Base-by-base conservation (phyloP, 2,329 filamentous ascomycete genomes). In the Exophiala sideris region DNA sequence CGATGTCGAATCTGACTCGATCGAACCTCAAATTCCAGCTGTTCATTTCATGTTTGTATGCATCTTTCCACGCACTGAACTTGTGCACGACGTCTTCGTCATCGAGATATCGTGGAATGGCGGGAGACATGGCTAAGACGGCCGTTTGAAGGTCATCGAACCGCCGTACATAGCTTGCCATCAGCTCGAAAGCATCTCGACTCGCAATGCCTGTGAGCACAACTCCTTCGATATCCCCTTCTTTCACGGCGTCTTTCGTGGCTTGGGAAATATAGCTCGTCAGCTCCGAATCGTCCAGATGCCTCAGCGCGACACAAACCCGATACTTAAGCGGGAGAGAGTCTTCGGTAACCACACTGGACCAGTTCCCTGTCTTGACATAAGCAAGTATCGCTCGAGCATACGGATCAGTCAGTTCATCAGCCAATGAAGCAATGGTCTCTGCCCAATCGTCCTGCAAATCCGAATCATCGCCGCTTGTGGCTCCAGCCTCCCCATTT, bases 91-190 rank as follows among this genome's bases (percentile, higher is more conserved):
- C 73, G 40, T 78, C 71, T 38, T 64, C 53, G 57, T 83, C 79
- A 59, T 78, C 76, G 56, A 85, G 74, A 65, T 83, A 83, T 1
- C 79, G 73, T 0, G 83, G 82, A 45, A 80, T 79, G 0, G 80
- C 79, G 59, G 81, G 77, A 46, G 48, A 57, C 34, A 64, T 52
- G 24, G 80, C 79, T 1, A 86, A 70, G 0, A 85, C 82, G 1
- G 82, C 78, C 2, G 82, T 84, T 68, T 86, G 83, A 1, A 85
- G 68, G 59, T 85, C 83, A 53, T 79, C 77, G 63, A 79, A 83
- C 48, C 77, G 79, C 49, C 74, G 73, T 56, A 86, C 79, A 65
- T 85, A 84, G 5, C 77, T 79, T 61, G 81, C 77, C 57, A 86
- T 79, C 34, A 86, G 74, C 44, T 82, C 78, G 67, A 86, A 77